A percentile compares a stretch with the other conserved stretches of the same genome.
Conservation (phyloP, 345 rosid species). For the Durio zibethinus region DNA sequence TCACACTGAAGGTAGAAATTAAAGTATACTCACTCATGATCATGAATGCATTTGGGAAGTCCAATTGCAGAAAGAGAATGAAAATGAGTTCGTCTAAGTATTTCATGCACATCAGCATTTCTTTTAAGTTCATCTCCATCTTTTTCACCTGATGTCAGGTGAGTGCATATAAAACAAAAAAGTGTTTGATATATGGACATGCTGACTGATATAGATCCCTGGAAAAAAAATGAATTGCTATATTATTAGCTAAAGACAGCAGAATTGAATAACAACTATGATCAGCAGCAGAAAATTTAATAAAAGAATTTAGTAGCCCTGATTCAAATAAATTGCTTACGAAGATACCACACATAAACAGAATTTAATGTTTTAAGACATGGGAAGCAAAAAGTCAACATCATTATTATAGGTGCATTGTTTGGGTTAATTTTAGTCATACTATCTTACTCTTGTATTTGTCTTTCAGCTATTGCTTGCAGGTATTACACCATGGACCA, state of each 20-base stretch:
- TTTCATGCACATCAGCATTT: conserved; percentile 85
- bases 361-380: neutral
- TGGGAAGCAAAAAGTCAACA: neutral
- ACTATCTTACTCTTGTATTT: neutral
- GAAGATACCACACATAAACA: neutral
- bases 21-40: conserved; percentile 75
- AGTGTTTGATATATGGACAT: conserved; percentile 88
- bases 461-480: neutral
- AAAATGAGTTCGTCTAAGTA: conserved; percentile 73
- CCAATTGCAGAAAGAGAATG: conserved; percentile 50
- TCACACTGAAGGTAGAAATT: neutral
- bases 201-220: conserved; percentile 97
- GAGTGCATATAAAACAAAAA: conserved; percentile 77
- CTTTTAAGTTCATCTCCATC: conserved; percentile 88
- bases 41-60: conserved; percentile 63
- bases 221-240: conserved; percentile 23
- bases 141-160: conserved; percentile 88
- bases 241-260: neutral
- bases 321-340: neutral
- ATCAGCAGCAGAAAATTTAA: conserved; percentile 7
- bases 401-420: neutral
- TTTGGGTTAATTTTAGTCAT: neutral
- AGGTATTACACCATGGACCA: neutral
- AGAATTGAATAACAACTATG: neutral
- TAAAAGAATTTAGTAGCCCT: neutral